Base-by-base conservation (phyloP, 2,329 filamentous ascomycete species). In the Colletotrichum euphorbiae region DNA sequence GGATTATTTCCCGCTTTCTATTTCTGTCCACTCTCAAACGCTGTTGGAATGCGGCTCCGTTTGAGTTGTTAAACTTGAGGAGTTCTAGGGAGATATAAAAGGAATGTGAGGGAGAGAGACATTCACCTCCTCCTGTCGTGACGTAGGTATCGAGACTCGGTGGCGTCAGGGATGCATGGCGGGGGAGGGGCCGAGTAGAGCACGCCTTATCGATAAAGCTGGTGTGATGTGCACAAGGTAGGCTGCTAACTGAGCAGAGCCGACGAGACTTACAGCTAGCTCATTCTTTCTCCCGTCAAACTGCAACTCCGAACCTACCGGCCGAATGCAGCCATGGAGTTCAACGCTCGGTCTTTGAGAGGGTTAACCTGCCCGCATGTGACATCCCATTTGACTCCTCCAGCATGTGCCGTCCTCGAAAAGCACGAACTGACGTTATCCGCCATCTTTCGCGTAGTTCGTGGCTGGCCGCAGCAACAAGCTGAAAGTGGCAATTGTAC, bases 161-260 rank as follows among this genome's bases (percentile, higher is more conserved):
- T 56, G 38, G 54, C 38, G 55, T 57, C 12, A 31, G 40, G 5
- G 4, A 36, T 19, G 40, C 17, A 33, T 24, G 43, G 63, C 33
- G 50, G 58, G 63, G 42, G 63, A 62, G 50, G 58, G 63, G 55
- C 43, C 2, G 52, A 46, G 36, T 3, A 13, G 36, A 68, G 55
- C 45, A 65, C 61, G 61, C 21, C 65, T 68, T 68, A 68, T 68
- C 65, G 65, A 65, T 68, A 68, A 68, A 68, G 65, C 61, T 38
- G 52, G 43, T 38, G 61, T 65, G 60, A 54, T 48, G 9, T 40
- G 40, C 19, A 6, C n/a, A n/a, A n/a, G n/a, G n/a, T 45, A 3
- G 17, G 19, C 9, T 64, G 36, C 52, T 67, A 59, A 57, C 50
- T 67, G 56, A 62, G 46, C 17, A 28, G 13, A 2, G 15, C 28